phyloP scores from a whole-genome alignment of 441 rosid species.

The Gossypium davidsonii region DNA sequence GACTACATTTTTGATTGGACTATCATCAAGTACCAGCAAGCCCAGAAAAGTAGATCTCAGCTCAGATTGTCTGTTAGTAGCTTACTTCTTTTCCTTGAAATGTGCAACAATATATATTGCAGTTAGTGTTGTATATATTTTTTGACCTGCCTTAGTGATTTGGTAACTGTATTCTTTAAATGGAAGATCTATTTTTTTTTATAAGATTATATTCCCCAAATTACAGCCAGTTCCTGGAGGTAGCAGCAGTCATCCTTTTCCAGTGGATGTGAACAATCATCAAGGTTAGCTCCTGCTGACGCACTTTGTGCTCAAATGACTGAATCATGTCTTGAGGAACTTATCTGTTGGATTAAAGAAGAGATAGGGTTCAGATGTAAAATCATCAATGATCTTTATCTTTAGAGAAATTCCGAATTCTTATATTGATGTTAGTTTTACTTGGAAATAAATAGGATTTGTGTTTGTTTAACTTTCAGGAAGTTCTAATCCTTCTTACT shows the following conservation, averaged over 20 bases:
- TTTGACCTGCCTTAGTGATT: no score
- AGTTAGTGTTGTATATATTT: neutral
- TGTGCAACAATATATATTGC: neutral
- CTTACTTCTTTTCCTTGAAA: neutral
- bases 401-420: neutral
- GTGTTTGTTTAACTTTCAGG: conserved; percentile 33
- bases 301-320: conserved; percentile 6
- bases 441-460: neutral
- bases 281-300: conserved; percentile 53
- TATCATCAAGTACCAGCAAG: conserved; percentile 73
- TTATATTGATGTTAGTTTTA: neutral
- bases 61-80: conserved; percentile 41
- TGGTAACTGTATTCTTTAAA: neutral
- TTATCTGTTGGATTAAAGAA: conserved; percentile 7
- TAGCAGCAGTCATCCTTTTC: conserved; percentile 50
- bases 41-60: conserved; percentile 57
- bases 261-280: conserved; percentile 43
- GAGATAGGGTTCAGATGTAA: neutral
- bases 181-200: conserved; percentile 1
- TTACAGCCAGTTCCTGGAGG: conserved; percentile 63
- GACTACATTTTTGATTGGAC: conserved; percentile 91
- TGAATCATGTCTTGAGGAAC: conserved; percentile 1
- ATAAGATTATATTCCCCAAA: conserved; percentile 1
- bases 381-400: neutral
- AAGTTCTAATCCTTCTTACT: conserved; percentile 39